Percentiles rank a stretch among this genome's conserved stretches.
Evolutionary conservation across 2,329 filamentous ascomycete genomes (phyloP).

Genomic region (Botrytis squamosa): DNA sequence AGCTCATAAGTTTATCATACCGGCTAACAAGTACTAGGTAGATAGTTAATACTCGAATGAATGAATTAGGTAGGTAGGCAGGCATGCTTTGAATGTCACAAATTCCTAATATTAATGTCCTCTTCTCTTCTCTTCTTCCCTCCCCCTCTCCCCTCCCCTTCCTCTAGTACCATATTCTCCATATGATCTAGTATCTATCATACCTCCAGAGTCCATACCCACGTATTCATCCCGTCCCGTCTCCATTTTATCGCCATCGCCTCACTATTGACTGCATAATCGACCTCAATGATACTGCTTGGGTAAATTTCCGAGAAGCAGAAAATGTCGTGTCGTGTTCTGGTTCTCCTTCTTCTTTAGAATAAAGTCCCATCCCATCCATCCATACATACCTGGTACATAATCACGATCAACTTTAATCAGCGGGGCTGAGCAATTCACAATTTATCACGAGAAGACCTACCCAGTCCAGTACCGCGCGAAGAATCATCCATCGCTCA

Average conservation of each 20-base stretch:
- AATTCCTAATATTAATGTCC: neutral
- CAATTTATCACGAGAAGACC: neutral
- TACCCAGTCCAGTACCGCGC: neutral
- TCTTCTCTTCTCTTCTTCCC: neutral
- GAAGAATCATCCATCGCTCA: neutral
- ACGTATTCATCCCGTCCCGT: neutral
- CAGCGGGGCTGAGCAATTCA: slow-evolving; percentile 10
- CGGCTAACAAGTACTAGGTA: too few relatives aligned
- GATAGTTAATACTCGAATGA: neutral
- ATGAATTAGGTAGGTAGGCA: neutral
- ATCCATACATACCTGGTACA: neutral
- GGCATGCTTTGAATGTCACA: neutral
- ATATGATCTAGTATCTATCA: neutral
- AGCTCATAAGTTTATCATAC: too few relatives aligned
- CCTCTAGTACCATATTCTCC: neutral
- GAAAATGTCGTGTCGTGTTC: neutral
- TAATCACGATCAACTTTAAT: neutral
- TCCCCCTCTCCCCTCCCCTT: neutral
- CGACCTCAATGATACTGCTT: neutral
- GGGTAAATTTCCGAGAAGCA: neutral
- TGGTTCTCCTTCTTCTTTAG: neutral
- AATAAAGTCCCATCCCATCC: neutral
- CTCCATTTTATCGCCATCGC: neutral
- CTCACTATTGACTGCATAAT: neutral
- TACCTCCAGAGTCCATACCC: neutral